Evolutionary conservation across 306 rosid genomes (phyloP), one percentile per base, ranked within the genome.

Genomic region (Dryas drummondii): DNA sequence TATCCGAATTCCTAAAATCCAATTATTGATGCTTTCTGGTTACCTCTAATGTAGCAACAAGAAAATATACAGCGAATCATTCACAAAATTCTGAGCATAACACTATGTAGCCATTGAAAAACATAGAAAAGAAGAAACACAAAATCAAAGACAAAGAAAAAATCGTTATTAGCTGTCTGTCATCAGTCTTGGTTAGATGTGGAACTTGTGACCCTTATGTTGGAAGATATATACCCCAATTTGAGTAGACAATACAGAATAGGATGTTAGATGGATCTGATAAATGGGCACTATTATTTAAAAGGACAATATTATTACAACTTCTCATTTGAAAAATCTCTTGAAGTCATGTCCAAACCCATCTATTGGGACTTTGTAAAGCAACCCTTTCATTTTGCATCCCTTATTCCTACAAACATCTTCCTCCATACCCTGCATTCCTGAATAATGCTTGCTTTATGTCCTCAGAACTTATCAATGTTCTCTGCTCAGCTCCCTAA

Each of bases 381-480:
- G 17, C 6, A 47, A 22, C 64, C 11, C 15, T 19, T 42, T 9
- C 16, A 62, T 50, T 66, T 44, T 40, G 66, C 42, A 55, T 53
- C 51, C 45, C 40, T 63, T n/a, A 0, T 51, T 50, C 74, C 87
- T 94, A 91, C 78, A 90, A 83, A 79, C 94, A 91, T 77, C 87
- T 87, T 19, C 97, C 98, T 79, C 98, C 97, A 84, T 94, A 94
- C 55, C 98, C 98, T 74, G 98, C 98, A 84, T 88, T 94, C 86
- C 97, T 88, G 94, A 94, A 94, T 22, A 94, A 79, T 72, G 92
- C 91, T 79, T 94, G 93, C 90, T 91, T 91, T 84, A 94, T 82
- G 42, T 91, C 98, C 72, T 89, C 97, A 32, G 86, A 82, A 66
- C 80, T 88, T 63, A 86, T 67, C 65, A 85, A 52, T 74, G 78